These are phyloP conservation scores for Ceratobasidium sp. DNA, from an alignment of 1,284 basidiomycete species.

Conservation along the genomic window DNA sequence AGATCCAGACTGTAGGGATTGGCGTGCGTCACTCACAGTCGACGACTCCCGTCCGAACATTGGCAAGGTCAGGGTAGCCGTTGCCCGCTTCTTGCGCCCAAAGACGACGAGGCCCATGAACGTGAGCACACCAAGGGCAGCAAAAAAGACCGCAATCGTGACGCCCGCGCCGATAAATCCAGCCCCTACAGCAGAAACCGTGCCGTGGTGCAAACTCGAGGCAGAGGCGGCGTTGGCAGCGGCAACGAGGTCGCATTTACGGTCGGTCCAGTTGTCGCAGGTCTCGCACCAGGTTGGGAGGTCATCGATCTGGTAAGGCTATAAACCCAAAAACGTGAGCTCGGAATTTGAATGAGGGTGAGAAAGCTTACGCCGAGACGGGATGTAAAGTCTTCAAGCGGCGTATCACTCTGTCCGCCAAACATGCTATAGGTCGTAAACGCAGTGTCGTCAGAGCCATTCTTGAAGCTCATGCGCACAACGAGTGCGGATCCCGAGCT, in stretches of 20 bases:
- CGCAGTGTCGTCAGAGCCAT: conserved; percentile 66
- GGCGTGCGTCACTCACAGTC: conserved; percentile 20
- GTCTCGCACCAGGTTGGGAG: conserved; percentile 35
- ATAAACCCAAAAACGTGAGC: neutral
- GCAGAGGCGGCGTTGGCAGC: conserved; percentile 15
- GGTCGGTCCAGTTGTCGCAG: conserved; percentile 41
- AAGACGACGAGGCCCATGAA: conserved; percentile 30
- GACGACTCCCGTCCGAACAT: conserved; percentile 30
- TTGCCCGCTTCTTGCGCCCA: conserved; percentile 25
- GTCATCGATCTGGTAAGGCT: conserved; percentile 40
- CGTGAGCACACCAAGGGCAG: conserved; percentile 19
- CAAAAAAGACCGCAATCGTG: conserved; percentile 40
- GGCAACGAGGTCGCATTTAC: conserved; percentile 41
- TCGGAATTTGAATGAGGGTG: neutral
- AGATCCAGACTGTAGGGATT: neutral
- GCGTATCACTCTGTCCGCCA: conserved; percentile 25
- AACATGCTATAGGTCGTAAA: conserved; percentile 51
- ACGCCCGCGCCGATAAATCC: conserved; percentile 45
- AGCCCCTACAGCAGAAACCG: conserved; percentile 39
- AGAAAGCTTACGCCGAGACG: conserved; percentile 29
- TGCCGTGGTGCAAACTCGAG: neutral
- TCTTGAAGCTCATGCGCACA: conserved; percentile 84
- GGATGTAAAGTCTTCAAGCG: conserved; percentile 34
- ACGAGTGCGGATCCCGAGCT: conserved; percentile 25
- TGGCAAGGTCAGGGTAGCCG: conserved; percentile 24